Conservation (phyloP, 768 basidiomycete genomes). For the Amanita polypyramis region DNA sequence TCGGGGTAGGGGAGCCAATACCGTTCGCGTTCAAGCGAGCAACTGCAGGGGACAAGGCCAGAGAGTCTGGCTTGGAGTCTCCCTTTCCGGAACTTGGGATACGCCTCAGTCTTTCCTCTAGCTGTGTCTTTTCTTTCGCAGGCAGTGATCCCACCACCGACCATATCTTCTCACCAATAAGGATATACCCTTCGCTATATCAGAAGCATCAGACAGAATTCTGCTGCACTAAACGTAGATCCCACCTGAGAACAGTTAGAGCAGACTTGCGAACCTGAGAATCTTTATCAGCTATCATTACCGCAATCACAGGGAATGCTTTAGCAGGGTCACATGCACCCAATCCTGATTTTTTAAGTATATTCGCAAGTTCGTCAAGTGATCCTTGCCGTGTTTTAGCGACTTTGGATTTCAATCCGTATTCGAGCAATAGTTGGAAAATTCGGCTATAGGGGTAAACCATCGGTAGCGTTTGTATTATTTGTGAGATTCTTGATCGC, state of each 20-base stretch:
- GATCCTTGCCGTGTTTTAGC: slow-evolving; percentile 86
- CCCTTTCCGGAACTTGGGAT: slow-evolving; percentile 56
- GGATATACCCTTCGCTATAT: slow-evolving; percentile 65
- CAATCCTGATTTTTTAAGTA: slow-evolving; percentile 78
- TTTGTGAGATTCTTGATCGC: slow-evolving; percentile 67
- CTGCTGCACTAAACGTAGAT: slow-evolving; percentile 7
- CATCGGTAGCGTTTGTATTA: slow-evolving; percentile 77
- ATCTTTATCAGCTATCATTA: slow-evolving; percentile 84
- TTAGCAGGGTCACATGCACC: slow-evolving; percentile 72
- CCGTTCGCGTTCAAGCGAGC: slow-evolving; percentile 21
- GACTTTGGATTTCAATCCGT: slow-evolving; percentile 84
- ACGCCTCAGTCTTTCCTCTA: slow-evolving; percentile 82
- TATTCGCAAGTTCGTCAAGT: slow-evolving; percentile 67
- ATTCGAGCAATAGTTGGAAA: slow-evolving; percentile 78
- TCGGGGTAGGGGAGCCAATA: slow-evolving; percentile 10
- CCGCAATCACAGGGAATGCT: slow-evolving; percentile 67
- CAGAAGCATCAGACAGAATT: slow-evolving; percentile 9
- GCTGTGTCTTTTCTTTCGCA: slow-evolving; percentile 83
- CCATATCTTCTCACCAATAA: slow-evolving; percentile 85
- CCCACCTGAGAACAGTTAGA: slow-evolving; percentile 68
- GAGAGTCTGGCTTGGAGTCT: slow-evolving; percentile 24
- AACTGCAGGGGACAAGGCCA: slow-evolving; percentile 34
- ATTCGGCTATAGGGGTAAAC: slow-evolving; percentile 91
- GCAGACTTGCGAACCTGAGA: slow-evolving; percentile 83
- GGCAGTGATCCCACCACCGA: slow-evolving; percentile 61